Evolutionary conservation across 2,329 filamentous ascomycete species (phyloP), one percentile per base, ranked within the genome.

Genomic region (Phaeosphaeriaceae sp.): DNA sequence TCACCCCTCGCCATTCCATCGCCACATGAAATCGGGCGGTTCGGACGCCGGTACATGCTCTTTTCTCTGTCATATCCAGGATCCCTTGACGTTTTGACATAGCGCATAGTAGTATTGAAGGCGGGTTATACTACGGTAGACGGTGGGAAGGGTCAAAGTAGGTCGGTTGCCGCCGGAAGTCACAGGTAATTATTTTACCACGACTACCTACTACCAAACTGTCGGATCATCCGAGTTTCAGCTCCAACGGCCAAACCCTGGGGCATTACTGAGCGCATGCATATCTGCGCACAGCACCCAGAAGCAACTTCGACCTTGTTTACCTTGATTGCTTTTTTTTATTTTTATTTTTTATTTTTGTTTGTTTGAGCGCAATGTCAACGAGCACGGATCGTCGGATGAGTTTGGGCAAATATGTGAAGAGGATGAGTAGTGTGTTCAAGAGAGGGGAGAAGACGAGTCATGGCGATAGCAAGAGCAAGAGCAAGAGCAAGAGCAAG

Each of bases 401-500:
- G 56, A 69, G 66, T 47, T 45, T 74, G 60, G 69, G 69, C 8
- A 73, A 70, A 52, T 74, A 74, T 42, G 67, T 74, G 36, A 74
- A 74, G 69, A 60, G 70, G 42, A 72, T 74, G 64, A 68, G 68
- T 59, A 72, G 66, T 37, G 70, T 74, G 9, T 72, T 73, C 60
- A 68, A 66, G 66, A 60, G 64, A n/a, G n/a, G n/a, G 42, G 68
- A 69, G 15, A 68, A 64, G 45, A 54, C 69, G 29, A 59, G n/a
- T n/a, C n/a, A n/a, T n/a, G n/a, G n/a, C n/a, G n/a, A n/a, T n/a
- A n/a, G n/a, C n/a, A n/a, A 26, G 23, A 26, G 18, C 54, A 69
- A 61, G 48, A 56, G 30, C 38, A 43, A 56, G n/a, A 26, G 23
- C 23, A 9, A 11, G 11, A 26, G 23, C 23, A 26, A 2, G 7